Evolutionary conservation across 345 rosid species (phyloP), one percentile per base, ranked within the genome.

Genomic region (Hevea brasiliensis): DNA sequence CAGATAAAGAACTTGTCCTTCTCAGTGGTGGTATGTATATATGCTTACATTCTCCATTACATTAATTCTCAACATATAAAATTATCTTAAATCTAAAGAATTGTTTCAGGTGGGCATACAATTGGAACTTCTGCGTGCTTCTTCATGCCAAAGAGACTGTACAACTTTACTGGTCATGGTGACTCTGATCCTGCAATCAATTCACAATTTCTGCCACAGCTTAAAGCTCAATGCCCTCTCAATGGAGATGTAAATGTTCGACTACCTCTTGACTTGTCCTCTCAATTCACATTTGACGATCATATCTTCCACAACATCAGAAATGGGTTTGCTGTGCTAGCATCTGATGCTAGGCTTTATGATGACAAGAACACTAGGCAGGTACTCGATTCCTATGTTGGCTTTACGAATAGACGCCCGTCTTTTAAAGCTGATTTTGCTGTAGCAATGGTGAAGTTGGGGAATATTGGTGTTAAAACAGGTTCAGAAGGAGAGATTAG

Each of bases 51-150:
- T 24, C 8, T 7, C 6, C 24, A 6, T 59, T 59, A 32, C 37
- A 32, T n/a, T n/a, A n/a, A n/a, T 32, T 32, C 37, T 32, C 4
- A 2, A 32, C 37, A 32, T 32, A 32, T 4, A 32, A 32, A 32
- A 32, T 32, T 32, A 32, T 32, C 3, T 32, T 32, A 4, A 2
- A 32, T n/a, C 37, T 32, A 32, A 32, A 32, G 37, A 32, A 32
- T 1, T 32, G 37, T 4, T 47, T 56, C 91, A 92, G 93, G 89
- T 45, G 97, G 93, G 5, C 98, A 91, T 67, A 88, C 91, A 6
- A 93, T 93, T 63, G 98, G 98, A 35, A 89, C 95, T 29, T 83
- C 93, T 0, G 97, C 97, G 11, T 93, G 97, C 77, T 93, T 93
- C 89, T 93, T 89, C 89, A 83, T 93, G 95, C 83, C 81, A 37